phyloP scores from a whole-genome alignment of 2,329 filamentous ascomycete genomes.

The Lachnellula suecica region DNA sequence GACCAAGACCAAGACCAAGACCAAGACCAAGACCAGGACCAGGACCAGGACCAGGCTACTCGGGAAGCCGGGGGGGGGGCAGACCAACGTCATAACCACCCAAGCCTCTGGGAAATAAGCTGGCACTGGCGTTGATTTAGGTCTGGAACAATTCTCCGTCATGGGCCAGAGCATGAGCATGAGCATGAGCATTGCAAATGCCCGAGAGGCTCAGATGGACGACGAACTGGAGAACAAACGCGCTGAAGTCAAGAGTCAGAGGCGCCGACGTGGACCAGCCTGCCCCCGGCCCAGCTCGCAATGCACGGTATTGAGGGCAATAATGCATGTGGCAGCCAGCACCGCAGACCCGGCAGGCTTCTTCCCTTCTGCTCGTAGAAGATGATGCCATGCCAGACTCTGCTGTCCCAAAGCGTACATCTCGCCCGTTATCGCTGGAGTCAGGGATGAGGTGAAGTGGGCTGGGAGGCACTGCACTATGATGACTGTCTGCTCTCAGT shows the following conservation, averaged over 20 bases:
- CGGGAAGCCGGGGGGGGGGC: background rate
- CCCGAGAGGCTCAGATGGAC: too few relatives aligned
- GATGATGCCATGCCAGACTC: too few relatives aligned
- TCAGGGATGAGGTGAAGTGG: background rate
- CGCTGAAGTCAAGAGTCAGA: background rate
- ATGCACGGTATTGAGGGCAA: background rate
- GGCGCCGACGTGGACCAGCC: background rate
- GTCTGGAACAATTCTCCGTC: too few relatives aligned
- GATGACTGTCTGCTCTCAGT: background rate
- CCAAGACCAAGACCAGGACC: background rate
- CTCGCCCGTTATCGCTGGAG: constrained; percentile 1
- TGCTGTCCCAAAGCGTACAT: too few relatives aligned
- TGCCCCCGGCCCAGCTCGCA: background rate
- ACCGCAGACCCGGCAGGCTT: too few relatives aligned
- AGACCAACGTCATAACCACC: background rate
- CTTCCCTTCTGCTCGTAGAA: too few relatives aligned
- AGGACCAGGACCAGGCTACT: background rate
- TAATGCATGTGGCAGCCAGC: too few relatives aligned
- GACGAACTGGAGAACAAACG: background rate
- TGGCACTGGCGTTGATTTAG: too few relatives aligned
- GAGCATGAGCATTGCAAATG: too few relatives aligned
- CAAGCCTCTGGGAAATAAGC: background rate
- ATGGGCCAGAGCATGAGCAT: background rate
- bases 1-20: too few relatives aligned
- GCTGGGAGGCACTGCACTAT: background rate